Base-by-base conservation (phyloP, 768 basidiomycete genomes). In the Boletus bicolor region DNA sequence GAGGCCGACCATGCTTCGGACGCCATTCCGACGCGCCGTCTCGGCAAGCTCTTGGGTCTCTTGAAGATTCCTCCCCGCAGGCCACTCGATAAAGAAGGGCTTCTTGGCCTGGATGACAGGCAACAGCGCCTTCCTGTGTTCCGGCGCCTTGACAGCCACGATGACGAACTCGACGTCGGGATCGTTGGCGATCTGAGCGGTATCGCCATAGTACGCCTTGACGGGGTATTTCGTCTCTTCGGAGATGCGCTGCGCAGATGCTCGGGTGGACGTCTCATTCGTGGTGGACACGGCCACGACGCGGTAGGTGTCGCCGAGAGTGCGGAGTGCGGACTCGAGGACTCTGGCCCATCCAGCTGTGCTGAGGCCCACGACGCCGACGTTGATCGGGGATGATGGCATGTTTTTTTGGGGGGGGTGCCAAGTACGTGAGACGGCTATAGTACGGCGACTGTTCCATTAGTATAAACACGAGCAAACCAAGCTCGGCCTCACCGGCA, bases 81-180 rank as follows among this genome's bases (percentile, higher is more conserved):
- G 58, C 56, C 58, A 59, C 39, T 58, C 58, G 39, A 59, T 43
- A 11, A 45, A 59, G 39, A 58, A 59, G 14, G 43, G 51, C 8
- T 59, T 59, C 48, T 59, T 59, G 34, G 58, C 56, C 15, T 50
- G 57, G 8, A 60, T 59, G 44, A 44, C 24, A 26, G 43, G 43
- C 43, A 44, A 15, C 14, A 60, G 38, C 12, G 51, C 56, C 2
- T 46, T 34, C 39, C 34, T 53, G 49, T 60, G 59, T 7, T 59
- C 44, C 0, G 52, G 57, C 7, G 56, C 56, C 36, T 46, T 59
- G 49, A 54, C 59, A 3, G 52, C 43, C 32, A 60, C 58, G 48
- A 60, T 19, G 44, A 60, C 56, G 15, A 60, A 46, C 11, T 60
- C 51, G 24, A 60, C 57, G 21, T 60, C 59, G 21, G 59, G 51